Percentiles rank a stretch among this genome's conserved stretches.
Conservation (phyloP, 768 basidiomycete genomes). For the Psilocybe subaeruginosa region DNA sequence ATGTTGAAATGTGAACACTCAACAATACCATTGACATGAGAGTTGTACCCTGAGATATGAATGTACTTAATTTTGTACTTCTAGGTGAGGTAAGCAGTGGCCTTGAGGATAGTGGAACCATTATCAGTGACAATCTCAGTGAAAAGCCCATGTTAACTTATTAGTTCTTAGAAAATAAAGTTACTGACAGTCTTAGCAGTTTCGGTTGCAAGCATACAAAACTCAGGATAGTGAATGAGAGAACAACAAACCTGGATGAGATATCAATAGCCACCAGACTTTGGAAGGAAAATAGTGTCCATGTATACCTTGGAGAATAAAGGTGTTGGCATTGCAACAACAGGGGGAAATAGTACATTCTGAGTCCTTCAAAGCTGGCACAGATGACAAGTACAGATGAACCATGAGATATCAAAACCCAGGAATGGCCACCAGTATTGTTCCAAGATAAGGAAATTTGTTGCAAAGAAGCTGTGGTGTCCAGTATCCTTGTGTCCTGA, state of each 20-base stretch:
- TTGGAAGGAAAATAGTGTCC: neutral
- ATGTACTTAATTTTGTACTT: constrained; percentile 40
- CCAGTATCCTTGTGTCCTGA: constrained; percentile 25
- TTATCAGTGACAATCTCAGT: constrained; percentile 43
- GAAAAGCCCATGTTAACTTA: constrained; percentile 35
- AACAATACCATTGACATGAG: constrained; percentile 33
- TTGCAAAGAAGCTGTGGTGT: constrained; percentile 27
- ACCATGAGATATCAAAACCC: neutral
- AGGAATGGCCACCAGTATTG: neutral
- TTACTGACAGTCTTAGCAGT: constrained; percentile 23
- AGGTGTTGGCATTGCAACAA: neutral
- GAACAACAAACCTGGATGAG: constrained; percentile 18
- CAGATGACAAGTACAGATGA: neutral
- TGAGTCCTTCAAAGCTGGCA: neutral
- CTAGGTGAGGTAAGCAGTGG: constrained; percentile 7
- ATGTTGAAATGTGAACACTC: constrained; percentile 33
- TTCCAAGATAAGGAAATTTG: constrained; percentile 16
- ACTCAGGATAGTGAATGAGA: neutral
- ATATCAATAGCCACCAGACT: neutral
- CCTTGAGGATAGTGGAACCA: constrained; percentile 15
- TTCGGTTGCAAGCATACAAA: constrained; percentile 23
- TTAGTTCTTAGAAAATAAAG: constrained; percentile 32
- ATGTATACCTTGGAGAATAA: neutral
- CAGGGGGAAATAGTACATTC: neutral
- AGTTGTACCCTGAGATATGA: constrained; percentile 43